phyloP scores from a whole-genome alignment of 2,329 filamentous ascomycete species.

The Aspergillus amoenus region DNA sequence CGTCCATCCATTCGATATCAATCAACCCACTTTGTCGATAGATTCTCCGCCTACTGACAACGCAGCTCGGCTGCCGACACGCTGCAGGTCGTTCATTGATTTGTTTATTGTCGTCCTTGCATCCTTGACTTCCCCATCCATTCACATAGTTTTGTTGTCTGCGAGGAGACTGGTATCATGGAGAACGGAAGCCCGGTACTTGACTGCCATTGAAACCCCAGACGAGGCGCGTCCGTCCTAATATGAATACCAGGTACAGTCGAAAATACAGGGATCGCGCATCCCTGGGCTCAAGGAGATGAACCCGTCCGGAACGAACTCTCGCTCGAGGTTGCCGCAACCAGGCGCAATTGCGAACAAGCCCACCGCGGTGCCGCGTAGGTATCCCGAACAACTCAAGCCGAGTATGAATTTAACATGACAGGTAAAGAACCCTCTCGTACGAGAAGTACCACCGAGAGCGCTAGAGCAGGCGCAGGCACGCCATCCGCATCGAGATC shows the following conservation, averaged over 20 bases:
- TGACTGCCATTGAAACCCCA: neutral
- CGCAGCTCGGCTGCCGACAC: slow-evolving; percentile 18
- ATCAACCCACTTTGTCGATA: neutral
- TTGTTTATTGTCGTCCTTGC: slow-evolving; percentile 10
- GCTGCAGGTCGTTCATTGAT: slow-evolving; percentile 10
- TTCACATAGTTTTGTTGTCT: neutral
- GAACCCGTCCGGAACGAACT: slow-evolving; percentile 55
- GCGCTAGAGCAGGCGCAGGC: slow-evolving; percentile 26
- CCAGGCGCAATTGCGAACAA: slow-evolving; percentile 48
- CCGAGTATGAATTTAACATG: slow-evolving; percentile 12
- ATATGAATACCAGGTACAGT: slow-evolving; percentile 22
- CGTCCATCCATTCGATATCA: neutral
- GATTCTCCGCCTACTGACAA: slow-evolving; percentile 8
- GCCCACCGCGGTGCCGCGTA: slow-evolving; percentile 46
- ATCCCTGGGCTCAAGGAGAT: slow-evolving; percentile 50
- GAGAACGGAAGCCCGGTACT: slow-evolving; percentile 35
- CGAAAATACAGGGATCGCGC: slow-evolving; percentile 29
- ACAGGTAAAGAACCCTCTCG: slow-evolving; percentile 47
- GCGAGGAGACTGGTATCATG: slow-evolving; percentile 22
- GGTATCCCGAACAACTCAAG: slow-evolving; percentile 18
- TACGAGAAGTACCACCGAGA: slow-evolving; percentile 50
- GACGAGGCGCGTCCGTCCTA: neutral
- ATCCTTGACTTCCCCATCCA: neutral
- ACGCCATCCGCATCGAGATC: slow-evolving; percentile 25
- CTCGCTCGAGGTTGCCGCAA: slow-evolving; percentile 46